Conservation (phyloP, 257 asterid species). For the Solanum microdontum region DNA sequence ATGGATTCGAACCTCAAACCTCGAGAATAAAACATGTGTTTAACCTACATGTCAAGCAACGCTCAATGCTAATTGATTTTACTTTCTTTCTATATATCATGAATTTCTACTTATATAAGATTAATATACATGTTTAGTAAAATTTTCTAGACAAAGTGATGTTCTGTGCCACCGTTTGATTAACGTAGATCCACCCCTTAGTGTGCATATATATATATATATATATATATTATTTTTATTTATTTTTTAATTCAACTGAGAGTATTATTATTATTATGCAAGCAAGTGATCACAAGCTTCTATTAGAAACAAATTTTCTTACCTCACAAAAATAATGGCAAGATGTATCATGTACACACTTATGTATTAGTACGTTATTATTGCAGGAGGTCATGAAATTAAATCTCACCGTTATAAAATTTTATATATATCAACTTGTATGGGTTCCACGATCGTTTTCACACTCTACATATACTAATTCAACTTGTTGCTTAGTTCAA, state of each 20-base stretch:
- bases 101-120: background rate
- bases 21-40: no score
- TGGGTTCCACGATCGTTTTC: background rate
- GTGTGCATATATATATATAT: background rate
- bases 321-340: background rate
- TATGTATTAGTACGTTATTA: no score
- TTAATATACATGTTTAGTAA: background rate
- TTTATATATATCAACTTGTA: background rate
- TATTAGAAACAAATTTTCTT: accelerated
- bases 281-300: background rate
- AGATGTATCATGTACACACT: no score
- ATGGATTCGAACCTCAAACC: background rate
- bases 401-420: no score
- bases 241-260: background rate
- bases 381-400: background rate
- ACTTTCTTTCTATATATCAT: background rate
- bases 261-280: background rate
- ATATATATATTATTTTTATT: background rate
- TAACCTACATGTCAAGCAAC: background rate
- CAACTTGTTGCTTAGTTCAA: background rate
- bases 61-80: background rate
- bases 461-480: background rate
- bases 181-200: no score
- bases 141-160: background rate
- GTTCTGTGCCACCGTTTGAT: background rate